phyloP scores from a whole-genome alignment of 1,139 yeast genomes.

The Pichia norvegensis region DNA sequence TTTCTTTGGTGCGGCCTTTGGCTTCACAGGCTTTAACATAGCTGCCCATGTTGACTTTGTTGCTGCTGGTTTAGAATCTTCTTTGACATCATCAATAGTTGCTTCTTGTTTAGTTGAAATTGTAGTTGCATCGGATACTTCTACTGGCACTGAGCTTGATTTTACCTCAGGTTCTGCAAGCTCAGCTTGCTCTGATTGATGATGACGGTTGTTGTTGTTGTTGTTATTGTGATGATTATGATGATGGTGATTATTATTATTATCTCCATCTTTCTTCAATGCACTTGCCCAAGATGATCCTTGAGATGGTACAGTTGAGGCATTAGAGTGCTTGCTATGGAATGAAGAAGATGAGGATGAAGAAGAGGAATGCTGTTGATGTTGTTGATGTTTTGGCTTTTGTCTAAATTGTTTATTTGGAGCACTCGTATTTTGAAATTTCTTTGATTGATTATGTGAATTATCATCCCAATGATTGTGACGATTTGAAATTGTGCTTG shows the following conservation, averaged over 20 bases:
- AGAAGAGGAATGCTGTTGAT: background rate
- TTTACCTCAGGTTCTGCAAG: too few species aligned
- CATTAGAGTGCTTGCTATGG: constrained; percentile 2
- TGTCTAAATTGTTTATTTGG: constrained; percentile 6
- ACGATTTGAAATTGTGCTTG: constrained; percentile 1
- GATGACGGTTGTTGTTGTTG: background rate
- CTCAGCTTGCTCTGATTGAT: too few species aligned
- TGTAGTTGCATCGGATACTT: too few species aligned
- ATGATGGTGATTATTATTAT: constrained; percentile 1
- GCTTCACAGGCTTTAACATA: constrained; percentile 20
- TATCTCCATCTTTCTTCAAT: constrained; percentile 18
- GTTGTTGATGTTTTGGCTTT: constrained; percentile 7
- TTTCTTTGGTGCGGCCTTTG: constrained; percentile 12
- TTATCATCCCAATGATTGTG: constrained; percentile 12
- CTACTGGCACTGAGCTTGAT: background rate
- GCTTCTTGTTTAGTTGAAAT: background rate
- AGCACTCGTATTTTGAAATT: constrained; percentile 13
- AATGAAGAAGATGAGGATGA: background rate
- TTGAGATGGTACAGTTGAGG: constrained; percentile 13
- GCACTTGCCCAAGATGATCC: constrained; percentile 30
- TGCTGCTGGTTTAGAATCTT: constrained; percentile 1
- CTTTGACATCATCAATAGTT: constrained; percentile 1
- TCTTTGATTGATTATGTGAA: constrained; percentile 4
- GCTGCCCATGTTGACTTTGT: constrained; percentile 25
- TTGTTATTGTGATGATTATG: background rate